phyloP scores from a whole-genome alignment of 345 rosid species.

The Pugionium cornutum region DNA sequence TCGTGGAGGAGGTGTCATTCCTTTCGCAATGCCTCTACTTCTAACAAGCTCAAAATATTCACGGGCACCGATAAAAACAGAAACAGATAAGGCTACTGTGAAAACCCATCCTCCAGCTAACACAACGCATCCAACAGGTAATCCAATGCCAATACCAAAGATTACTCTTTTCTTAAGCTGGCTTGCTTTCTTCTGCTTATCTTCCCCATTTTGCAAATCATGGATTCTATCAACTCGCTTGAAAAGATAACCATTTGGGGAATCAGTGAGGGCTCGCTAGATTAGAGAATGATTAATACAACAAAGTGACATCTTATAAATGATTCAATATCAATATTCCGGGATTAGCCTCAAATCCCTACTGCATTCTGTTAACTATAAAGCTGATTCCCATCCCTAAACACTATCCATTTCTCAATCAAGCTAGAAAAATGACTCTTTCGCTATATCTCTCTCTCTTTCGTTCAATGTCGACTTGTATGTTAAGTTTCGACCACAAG shows the following conservation, averaged over 20 bases:
- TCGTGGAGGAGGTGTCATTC: slow-evolving; percentile 98
- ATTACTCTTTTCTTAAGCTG: slow-evolving; percentile 67
- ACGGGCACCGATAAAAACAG: slow-evolving; percentile 71
- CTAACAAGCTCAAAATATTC: slow-evolving; percentile 88
- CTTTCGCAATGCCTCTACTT: slow-evolving; percentile 77
- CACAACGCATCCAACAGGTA: slow-evolving; percentile 71
- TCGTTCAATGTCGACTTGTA: not conserved
- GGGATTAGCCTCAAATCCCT: not conserved
- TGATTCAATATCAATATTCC: not conserved
- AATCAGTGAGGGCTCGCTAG: slow-evolving; percentile 25
- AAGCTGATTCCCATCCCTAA: slow-evolving; percentile 4
- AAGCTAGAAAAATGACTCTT: slow-evolving; percentile 6
- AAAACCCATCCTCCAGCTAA: slow-evolving; percentile 92
- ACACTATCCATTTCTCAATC: not conserved
- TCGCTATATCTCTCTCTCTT: not conserved
- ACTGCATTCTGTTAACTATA: not conserved
- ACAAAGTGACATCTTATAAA: not conserved
- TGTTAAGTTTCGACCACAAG: not conserved
- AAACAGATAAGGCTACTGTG: slow-evolving; percentile 58
- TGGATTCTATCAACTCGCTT: slow-evolving; percentile 50
- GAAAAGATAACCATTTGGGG: slow-evolving; percentile 32
- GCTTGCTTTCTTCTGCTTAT: slow-evolving; percentile 50
- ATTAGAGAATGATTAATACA: not conserved
- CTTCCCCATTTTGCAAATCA: slow-evolving; percentile 41
- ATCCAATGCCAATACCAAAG: slow-evolving; percentile 80